Evolutionary conservation across 2,329 filamentous ascomycete species (phyloP), one percentile per base, ranked within the genome.

Genomic region (Exophiala oligosperma): DNA sequence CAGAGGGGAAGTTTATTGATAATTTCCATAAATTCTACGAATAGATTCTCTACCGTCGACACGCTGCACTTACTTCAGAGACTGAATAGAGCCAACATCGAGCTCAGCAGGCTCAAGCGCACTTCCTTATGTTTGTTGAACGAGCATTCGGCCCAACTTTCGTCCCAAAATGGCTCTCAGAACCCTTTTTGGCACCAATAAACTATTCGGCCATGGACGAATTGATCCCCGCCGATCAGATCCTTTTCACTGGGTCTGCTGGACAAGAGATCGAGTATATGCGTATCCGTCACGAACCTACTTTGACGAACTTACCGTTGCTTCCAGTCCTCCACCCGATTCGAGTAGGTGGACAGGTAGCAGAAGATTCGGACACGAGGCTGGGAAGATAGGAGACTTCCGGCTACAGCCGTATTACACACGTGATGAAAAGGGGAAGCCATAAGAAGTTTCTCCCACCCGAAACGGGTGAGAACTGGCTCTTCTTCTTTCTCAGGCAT

Each of bases 1-100:
- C n/a, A 51, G 49, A 51, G 49, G 49, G 49, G 49, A 51, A 51
- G 14, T 38, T 51, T 51, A 51, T 51, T 51, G 23, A 51, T 51
- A 37, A 51, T 51, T 51, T 51, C 49, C 23, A 51, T 51, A 51
- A 51, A 51, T 51, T 51, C 3, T 38, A 17, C 14, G 29, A 51
- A 51, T 51, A 35, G 29, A 35, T 51, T 51, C 23, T 38, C 49
- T 51, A 2, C 32, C 29, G 29, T 51, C 26, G 32, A 51, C 29
- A 38, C 9, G 23, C 26, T 51, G 23, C 32, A 38, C 9, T 51
- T 37, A 51, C 14, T 51, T 24, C 23, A 51, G 23, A 51, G 49
- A 1, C 49, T 51, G 23, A 51, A 51, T 38, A 51, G 49, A 51
- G 49, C 9, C 29, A 51, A 2, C 23, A 51, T n/a, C n/a, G n/a